phyloP scores from a whole-genome alignment of 768 basidiomycete genomes.

The Hericium erinaceus region DNA sequence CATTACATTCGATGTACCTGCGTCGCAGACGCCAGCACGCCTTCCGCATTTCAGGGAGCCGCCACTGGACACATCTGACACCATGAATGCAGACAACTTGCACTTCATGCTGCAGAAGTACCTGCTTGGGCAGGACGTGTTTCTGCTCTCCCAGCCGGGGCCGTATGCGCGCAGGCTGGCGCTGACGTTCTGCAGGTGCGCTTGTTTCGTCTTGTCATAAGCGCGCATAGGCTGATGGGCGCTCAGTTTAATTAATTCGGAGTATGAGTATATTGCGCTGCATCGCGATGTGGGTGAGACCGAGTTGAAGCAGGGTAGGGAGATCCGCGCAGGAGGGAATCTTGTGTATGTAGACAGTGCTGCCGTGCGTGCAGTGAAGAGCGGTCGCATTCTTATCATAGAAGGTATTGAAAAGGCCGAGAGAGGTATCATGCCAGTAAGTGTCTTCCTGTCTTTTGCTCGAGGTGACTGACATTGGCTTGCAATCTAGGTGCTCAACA shows the following conservation, averaged over 20 bases:
- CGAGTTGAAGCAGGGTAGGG: conserved; percentile 62
- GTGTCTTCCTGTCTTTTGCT: conserved; percentile 12
- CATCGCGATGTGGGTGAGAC: conserved; percentile 67
- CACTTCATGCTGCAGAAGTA: conserved; percentile 64
- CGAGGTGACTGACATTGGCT: background rate
- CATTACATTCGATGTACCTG: conserved; percentile 46
- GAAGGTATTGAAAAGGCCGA: conserved; percentile 70
- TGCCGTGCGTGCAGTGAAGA: conserved; percentile 56
- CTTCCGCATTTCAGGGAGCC: conserved; percentile 33
- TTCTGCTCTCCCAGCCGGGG: conserved; percentile 57
- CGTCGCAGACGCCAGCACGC: conserved; percentile 36
- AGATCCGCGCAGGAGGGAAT: conserved; percentile 52
- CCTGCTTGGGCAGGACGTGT: conserved; percentile 57
- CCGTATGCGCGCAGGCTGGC: conserved; percentile 56
- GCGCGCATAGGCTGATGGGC: background rate
- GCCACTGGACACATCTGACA: conserved; percentile 42
- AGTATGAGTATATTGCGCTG: conserved; percentile 60
- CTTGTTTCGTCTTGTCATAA: background rate
- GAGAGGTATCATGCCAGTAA: conserved; percentile 61
- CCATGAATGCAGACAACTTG: conserved; percentile 46
- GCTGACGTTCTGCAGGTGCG: conserved; percentile 53
- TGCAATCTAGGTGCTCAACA: conserved; percentile 38
- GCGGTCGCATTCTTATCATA: conserved; percentile 53
- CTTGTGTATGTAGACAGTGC: conserved; percentile 62
- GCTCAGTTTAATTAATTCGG: conserved; percentile 48